Percentiles rank a stretch among this genome's conserved stretches.
Evolutionary conservation across 352 stramenopile species (phyloP).

Genomic region (Pythium scleroteichum): DNA sequence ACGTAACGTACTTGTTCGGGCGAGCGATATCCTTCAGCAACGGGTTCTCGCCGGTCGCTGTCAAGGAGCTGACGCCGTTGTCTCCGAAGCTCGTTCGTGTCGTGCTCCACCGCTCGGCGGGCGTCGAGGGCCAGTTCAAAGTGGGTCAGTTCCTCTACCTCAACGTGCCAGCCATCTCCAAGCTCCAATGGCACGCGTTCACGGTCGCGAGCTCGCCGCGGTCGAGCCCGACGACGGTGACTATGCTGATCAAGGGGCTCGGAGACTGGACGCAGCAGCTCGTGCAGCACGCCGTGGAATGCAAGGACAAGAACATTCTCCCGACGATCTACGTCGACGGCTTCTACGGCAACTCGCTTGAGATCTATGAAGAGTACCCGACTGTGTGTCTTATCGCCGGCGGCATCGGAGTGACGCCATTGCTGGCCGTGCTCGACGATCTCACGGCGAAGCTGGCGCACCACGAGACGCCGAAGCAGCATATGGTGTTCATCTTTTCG

Average conservation of each 20-base stretch:
- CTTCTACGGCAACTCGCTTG: background rate
- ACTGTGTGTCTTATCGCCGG: background rate
- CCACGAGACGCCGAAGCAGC: conserved; percentile 12
- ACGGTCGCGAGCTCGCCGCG: conserved; percentile 43
- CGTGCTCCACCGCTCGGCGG: conserved; percentile 25
- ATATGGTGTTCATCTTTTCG: conserved; percentile 35
- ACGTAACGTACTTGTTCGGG: conserved; percentile 37
- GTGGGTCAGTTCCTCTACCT: conserved; percentile 47
- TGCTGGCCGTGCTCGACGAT: conserved; percentile 23
- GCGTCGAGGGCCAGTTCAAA: conserved; percentile 22
- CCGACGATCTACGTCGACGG: background rate
- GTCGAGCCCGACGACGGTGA: conserved; percentile 24
- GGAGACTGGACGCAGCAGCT: conserved; percentile 38
- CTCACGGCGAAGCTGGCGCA: conserved; percentile 23
- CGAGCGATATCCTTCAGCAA: conserved; percentile 31
- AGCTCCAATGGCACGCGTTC: conserved; percentile 52
- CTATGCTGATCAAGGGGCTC: conserved; percentile 39
- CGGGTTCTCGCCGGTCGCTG: conserved; percentile 23
- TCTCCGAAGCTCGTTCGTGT: conserved; percentile 35
- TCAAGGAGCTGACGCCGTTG: conserved; percentile 26
- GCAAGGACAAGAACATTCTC: conserved; percentile 14
- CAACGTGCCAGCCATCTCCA: conserved; percentile 42
- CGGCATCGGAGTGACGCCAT: background rate
- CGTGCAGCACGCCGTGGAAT: conserved; percentile 32
- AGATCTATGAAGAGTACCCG: background rate